phyloP scores from a whole-genome alignment of 208 protist genomes.

The Crithidia brevicula region DNA sequence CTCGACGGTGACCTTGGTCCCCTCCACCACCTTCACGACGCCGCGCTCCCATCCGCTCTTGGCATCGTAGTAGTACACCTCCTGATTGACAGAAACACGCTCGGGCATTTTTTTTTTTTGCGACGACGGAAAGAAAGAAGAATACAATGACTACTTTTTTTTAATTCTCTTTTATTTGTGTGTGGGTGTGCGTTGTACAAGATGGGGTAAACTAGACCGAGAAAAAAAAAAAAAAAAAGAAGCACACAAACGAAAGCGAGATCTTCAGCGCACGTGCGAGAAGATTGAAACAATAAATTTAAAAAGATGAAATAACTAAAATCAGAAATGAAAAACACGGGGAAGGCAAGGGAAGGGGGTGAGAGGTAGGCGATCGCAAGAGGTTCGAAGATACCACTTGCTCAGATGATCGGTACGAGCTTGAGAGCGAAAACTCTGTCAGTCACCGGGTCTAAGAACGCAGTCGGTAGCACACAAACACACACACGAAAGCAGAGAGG shows the following conservation, averaged over 20 bases:
- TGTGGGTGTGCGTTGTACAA: too few species aligned
- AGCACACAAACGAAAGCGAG: too few species aligned
- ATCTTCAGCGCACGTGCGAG: too few species aligned
- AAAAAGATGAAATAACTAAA: not conserved
- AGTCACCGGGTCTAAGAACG: too few species aligned
- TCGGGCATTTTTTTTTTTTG: constrained; percentile 46
- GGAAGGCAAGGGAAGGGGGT: not conserved
- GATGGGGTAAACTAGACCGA: too few species aligned
- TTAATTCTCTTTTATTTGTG: too few species aligned
- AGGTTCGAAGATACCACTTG: constrained; percentile 13
- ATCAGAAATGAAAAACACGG: not conserved
- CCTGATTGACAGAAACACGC: constrained; percentile 70
- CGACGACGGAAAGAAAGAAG: not conserved
- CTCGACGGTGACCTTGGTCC: constrained; percentile 58
- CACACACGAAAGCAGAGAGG: too few species aligned
- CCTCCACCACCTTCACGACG: constrained; percentile 44
- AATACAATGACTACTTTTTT: too few species aligned
- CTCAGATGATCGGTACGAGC: not conserved
- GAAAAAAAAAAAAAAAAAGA: too few species aligned
- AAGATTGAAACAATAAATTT: too few species aligned
- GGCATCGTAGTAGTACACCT: constrained; percentile 80
- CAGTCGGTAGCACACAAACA: too few species aligned
- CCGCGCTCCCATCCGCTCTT: constrained; percentile 81
- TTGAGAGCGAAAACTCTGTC: too few species aligned
- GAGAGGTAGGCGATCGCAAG: constrained; percentile 1